Conservation (phyloP, 129 eudicot species). For the Artemisia tridentata region DNA sequence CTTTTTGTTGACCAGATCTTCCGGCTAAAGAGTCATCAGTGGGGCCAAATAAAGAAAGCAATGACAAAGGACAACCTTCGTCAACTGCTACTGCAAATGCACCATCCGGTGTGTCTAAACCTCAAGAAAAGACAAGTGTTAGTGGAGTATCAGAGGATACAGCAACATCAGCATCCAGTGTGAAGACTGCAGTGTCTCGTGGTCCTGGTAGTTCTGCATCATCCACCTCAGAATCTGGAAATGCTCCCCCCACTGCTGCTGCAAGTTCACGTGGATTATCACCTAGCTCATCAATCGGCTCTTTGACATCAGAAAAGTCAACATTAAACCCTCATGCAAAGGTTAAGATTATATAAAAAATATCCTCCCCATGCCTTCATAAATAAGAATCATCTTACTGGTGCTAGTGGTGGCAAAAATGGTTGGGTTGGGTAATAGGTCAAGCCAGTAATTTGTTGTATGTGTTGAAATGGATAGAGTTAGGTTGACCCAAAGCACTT, state of each 20-base stretch:
- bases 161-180: constrained; percentile 24
- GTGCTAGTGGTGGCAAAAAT: constrained; percentile 7
- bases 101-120: constrained; percentile 45
- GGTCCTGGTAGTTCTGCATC: constrained; percentile 62
- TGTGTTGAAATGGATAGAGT: background rate
- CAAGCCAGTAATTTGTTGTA: background rate
- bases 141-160: constrained; percentile 43
- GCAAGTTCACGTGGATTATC: constrained; percentile 61
- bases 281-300: constrained; percentile 85
- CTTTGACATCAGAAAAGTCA: constrained; percentile 82
- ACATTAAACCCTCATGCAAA: constrained; percentile 92
- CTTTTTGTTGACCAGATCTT: background rate
- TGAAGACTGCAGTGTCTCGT: constrained; percentile 33
- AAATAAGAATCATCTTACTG: background rate
- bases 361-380: background rate
- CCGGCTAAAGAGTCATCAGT: constrained; percentile 28
- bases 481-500: background rate
- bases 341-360: constrained; percentile 34
- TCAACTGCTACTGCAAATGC: constrained; percentile 52
- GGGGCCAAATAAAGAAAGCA: constrained; percentile 41
- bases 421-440: background rate
- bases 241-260: constrained; percentile 52
- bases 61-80: constrained; percentile 45
- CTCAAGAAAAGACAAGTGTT: constrained; percentile 41
- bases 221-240: constrained; percentile 63